Evolutionary conservation across 2,329 filamentous ascomycete genomes (phyloP).

Genomic region (Fusarium temperatum): DNA sequence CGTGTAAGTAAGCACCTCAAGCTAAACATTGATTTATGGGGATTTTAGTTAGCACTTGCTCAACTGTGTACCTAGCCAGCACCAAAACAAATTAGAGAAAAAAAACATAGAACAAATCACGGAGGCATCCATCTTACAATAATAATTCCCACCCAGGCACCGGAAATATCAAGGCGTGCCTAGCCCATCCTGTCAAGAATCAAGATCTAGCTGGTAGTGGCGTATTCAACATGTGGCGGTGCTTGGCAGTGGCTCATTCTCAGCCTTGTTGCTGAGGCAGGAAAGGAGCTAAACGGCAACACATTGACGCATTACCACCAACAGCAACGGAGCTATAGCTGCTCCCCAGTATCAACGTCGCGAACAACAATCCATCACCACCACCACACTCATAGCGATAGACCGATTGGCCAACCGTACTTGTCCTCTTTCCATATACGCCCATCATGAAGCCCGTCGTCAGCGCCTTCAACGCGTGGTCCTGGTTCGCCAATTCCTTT

Average conservation of each 20-base stretch:
- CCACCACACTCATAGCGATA: background rate
- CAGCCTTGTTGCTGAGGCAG: slow-evolving; percentile 44
- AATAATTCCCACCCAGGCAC: background rate
- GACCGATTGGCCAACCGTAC: background rate
- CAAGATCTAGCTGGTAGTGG: slow-evolving; percentile 2
- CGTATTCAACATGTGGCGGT: slow-evolving; percentile 12
- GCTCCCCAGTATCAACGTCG: slow-evolving; percentile 23
- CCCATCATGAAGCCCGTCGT: slow-evolving; percentile 92
- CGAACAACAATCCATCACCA: slow-evolving; percentile 10
- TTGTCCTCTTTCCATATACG: background rate
- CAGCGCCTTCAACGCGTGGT: slow-evolving; percentile 91
- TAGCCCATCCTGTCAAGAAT: background rate
- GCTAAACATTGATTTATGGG: background rate
- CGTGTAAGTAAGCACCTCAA: background rate
- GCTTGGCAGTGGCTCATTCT: slow-evolving; percentile 18
- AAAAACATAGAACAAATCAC: background rate
- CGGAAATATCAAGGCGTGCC: background rate
- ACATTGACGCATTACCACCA: slow-evolving; percentile 33
- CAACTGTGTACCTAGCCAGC: background rate
- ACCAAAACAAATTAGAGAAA: background rate
- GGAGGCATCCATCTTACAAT: background rate
- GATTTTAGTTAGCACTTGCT: background rate
- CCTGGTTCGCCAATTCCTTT: slow-evolving; percentile 71
- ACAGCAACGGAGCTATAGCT: slow-evolving; percentile 26
- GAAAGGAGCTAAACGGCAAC: slow-evolving; percentile 33